A percentile compares a stretch with the other conserved stretches of the same genome.
These are phyloP conservation scores for Calocera cornea DNA, from an alignment of 768 basidiomycete genomes.

Conservation along the genomic window DNA sequence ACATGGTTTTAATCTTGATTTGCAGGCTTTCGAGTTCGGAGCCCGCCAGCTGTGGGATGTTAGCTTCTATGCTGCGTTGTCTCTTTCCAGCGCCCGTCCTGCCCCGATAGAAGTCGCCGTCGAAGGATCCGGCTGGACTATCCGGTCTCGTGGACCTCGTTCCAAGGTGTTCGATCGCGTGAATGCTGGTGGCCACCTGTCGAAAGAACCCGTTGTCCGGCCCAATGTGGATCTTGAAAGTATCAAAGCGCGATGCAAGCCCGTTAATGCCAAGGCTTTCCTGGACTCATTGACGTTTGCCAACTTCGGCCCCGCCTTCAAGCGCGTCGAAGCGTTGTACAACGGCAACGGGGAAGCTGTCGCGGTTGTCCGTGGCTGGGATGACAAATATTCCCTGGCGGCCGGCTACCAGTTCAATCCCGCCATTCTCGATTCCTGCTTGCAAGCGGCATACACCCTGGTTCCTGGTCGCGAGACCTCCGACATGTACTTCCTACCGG, in stretches of 20 bases:
- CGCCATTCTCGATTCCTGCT: constrained; percentile 27
- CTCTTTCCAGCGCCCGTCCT: constrained; percentile 17
- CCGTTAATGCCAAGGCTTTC: constrained; percentile 16
- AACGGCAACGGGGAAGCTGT: constrained; percentile 20
- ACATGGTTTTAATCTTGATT: constrained; percentile 3
- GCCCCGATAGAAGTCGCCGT: constrained; percentile 5
- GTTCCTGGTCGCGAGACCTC: neutral
- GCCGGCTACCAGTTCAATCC: constrained; percentile 26
- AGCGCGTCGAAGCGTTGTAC: constrained; percentile 19
- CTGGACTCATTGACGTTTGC: constrained; percentile 23
- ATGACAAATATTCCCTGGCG: constrained; percentile 6
- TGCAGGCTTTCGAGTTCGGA: constrained; percentile 27
- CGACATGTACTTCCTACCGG: neutral
- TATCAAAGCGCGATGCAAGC: constrained; percentile 9
- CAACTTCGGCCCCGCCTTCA: constrained; percentile 24
- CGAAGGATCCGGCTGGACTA: neutral
- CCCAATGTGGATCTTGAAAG: constrained; percentile 7
- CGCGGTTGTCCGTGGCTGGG: constrained; percentile 19
- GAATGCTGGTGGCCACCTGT: constrained; percentile 15
- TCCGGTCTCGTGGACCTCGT: neutral
- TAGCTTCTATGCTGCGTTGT: constrained; percentile 13
- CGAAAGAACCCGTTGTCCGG: constrained; percentile 23
- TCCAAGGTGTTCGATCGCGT: constrained; percentile 8
- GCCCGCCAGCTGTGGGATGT: constrained; percentile 19
- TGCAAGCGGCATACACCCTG: constrained; percentile 17